Conservation (phyloP, 2,329 filamentous ascomycete species). For the Sarocladiaceae sp. region DNA sequence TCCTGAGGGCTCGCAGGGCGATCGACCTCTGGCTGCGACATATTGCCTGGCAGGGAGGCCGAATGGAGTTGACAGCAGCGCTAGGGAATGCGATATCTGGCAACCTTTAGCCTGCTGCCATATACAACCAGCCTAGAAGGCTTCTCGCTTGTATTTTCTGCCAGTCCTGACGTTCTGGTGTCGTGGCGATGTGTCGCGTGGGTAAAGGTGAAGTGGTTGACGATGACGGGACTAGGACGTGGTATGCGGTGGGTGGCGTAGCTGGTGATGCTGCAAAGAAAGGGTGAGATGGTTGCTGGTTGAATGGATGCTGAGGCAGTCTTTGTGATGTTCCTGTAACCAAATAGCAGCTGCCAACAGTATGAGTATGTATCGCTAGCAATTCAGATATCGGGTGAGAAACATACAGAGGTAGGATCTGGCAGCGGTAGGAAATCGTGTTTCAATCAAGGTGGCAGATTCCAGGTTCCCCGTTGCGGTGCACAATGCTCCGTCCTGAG, state of each 20-base stretch:
- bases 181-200: background rate
- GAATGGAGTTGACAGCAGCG: background rate
- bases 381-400: background rate
- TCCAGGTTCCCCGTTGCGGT: background rate
- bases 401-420: background rate
- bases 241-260: constrained; percentile 3
- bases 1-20: constrained; percentile 4
- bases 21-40: constrained; percentile 3
- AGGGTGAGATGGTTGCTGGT: background rate
- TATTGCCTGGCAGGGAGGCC: background rate
- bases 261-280: background rate
- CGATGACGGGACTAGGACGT: background rate
- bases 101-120: constrained; percentile 3
- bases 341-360: background rate
- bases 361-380: background rate
- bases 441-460: constrained; percentile 6
- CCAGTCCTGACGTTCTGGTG: background rate
- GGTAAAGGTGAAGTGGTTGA: background rate
- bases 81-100: background rate
- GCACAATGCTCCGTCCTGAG: background rate
- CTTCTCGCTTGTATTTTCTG: background rate
- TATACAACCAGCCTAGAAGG: background rate
- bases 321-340: background rate
- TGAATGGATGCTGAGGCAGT: background rate
- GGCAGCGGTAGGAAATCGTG: background rate